These are phyloP conservation scores for Nakaseomyces nivariensis DNA, from an alignment of 1,139 yeast genomes.

Conservation along the genomic window DNA sequence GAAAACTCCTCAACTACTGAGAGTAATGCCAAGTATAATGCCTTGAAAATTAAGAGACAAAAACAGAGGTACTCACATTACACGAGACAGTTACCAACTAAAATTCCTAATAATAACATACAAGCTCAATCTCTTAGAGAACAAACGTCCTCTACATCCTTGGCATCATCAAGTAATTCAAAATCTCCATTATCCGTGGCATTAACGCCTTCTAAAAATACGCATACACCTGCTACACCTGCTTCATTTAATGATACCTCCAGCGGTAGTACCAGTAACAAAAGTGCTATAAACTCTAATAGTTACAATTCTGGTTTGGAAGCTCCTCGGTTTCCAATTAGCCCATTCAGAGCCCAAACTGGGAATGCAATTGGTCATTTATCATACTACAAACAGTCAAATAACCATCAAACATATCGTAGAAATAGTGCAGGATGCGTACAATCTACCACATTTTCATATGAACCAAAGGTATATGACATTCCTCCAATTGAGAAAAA, in stretches of 20 bases:
- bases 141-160: slow-evolving; percentile 8
- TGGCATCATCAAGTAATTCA: slow-evolving; percentile 1
- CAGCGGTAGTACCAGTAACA: slow-evolving; percentile 4
- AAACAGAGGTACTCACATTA: slow-evolving; percentile 26
- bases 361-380: background rate
- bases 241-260: slow-evolving; percentile 6
- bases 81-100: slow-evolving; percentile 21
- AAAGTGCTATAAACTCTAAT: background rate
- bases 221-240: slow-evolving; percentile 20
- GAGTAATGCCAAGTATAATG: slow-evolving; percentile 12
- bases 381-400: background rate
- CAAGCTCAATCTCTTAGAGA: slow-evolving; percentile 8
- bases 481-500: slow-evolving; percentile 11
- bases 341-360: slow-evolving; percentile 5
- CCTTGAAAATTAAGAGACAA: slow-evolving; percentile 26
- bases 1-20: background rate
- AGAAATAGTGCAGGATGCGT: slow-evolving; percentile 3
- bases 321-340: slow-evolving; percentile 7
- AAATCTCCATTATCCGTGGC: slow-evolving; percentile 9
- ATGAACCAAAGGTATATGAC: slow-evolving; percentile 30
- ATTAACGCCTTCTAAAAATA: slow-evolving; percentile 12
- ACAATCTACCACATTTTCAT: slow-evolving; percentile 20
- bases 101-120: slow-evolving; percentile 6
- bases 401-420: slow-evolving; percentile 1
- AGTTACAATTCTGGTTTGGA: background rate